Conservation (phyloP, 2,329 filamentous ascomycete genomes). For the Ramularia collo-cygni region DNA sequence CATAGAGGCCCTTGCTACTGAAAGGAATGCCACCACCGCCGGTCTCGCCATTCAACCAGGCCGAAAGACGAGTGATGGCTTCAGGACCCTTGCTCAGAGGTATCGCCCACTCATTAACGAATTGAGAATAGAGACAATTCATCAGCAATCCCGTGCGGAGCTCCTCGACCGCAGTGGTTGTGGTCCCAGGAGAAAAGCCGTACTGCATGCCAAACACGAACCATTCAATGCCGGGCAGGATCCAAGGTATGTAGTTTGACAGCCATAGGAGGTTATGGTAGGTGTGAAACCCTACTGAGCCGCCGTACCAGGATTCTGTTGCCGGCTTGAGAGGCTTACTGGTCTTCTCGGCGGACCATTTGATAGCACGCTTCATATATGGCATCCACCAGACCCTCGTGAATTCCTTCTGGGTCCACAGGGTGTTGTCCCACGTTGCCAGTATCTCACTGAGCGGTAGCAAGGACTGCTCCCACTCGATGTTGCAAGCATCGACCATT, state of each 20-base stretch:
- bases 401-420: constrained; percentile 84
- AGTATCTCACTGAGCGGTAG: constrained; percentile 64
- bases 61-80: constrained; percentile 71
- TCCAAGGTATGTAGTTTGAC: constrained; percentile 66
- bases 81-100: constrained; percentile 81
- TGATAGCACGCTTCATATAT: constrained; percentile 77
- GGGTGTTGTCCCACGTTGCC: constrained; percentile 59
- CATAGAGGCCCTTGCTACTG: constrained; percentile 68
- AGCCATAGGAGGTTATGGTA: constrained; percentile 88
- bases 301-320: constrained; percentile 70
- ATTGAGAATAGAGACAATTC: constrained; percentile 98
- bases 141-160: constrained; percentile 77
- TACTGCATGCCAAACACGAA: constrained; percentile 98
- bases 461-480: constrained; percentile 79
- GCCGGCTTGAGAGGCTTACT: constrained; percentile 54
- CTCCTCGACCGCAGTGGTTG: constrained; percentile 69
- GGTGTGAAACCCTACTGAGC: constrained; percentile 72
- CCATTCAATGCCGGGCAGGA: constrained; percentile 87
- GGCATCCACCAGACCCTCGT: constrained; percentile 97
- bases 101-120: constrained; percentile 96
- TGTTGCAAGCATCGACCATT: constrained; percentile 71
- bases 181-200: constrained; percentile 67
- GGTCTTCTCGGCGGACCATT: constrained; percentile 83
- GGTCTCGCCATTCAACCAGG: constrained; percentile 78
- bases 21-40: constrained; percentile 67